Evolutionary conservation across 2,329 filamentous ascomycete genomes (phyloP), one percentile per base, ranked within the genome.

Genomic region (Hymenotorrendiella dingleyae): DNA sequence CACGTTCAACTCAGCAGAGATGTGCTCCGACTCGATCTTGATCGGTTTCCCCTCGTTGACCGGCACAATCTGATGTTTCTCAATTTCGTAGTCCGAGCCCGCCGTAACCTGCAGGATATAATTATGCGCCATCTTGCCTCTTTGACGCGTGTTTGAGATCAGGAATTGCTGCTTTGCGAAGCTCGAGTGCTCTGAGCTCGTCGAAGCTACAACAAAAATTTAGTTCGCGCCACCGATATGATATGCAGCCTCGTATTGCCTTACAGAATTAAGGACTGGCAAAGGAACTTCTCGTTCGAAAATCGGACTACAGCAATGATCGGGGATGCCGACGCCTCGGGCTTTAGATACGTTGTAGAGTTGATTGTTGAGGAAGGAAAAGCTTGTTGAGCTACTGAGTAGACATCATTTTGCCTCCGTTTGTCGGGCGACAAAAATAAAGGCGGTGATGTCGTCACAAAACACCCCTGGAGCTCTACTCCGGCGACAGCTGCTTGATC

Each of bases 61-160:
- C 3, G 76, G 74, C 8, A 96, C 81, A 21, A 79, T 68, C 47
- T 80, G 67, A 56, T 95, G 89, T n/a, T 76, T 75, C n/a, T 71
- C 64, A 24, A 72, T 64, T 60, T 93, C 79, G 66, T 96, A 94
- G 50, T 71, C 70, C 2, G 85, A 73, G 2, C 91, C 91, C 1
- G 87, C 87, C 0, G 88, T 94, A 42, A 96, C 82, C 53, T 77
- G 78, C 48, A 97, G 74, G 38, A 86, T 74, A 64, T 93, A 95
- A 53, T 86, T 82, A 46, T 84, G 76, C 14, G 80, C 71, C 80
- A 79, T 80, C 7, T n/a, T 21, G 7, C 33, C 33, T 36, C 23
- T 27, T n/a, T n/a, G n/a, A n/a, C n/a, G n/a, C n/a, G n/a, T n/a
- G n/a, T n/a, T n/a, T n/a, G n/a, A n/a, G n/a, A n/a, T n/a, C n/a